These are phyloP conservation scores for Xylariaceae sp. DNA, from an alignment of 2,329 filamentous ascomycete species.

Conservation along the genomic window DNA sequence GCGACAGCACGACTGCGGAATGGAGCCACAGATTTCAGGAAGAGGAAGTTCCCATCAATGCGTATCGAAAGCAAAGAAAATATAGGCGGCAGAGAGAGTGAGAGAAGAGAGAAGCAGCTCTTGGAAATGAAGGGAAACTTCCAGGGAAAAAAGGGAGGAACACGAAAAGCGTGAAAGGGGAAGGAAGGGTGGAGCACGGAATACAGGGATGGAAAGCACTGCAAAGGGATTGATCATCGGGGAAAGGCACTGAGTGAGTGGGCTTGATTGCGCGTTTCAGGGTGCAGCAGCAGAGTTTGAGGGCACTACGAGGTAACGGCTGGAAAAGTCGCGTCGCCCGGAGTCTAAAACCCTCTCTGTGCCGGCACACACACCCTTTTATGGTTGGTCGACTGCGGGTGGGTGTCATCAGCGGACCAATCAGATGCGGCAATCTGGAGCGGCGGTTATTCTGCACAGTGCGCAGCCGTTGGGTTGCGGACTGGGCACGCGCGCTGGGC, in stretches of 20 bases:
- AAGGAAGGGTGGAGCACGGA: slow-evolving; percentile 10
- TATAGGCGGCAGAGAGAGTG: background rate
- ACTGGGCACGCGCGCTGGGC: slow-evolving; percentile 5
- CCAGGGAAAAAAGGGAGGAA: background rate
- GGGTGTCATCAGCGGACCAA: slow-evolving; percentile 9
- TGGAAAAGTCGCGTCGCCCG: slow-evolving; percentile 11
- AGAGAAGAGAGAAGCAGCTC: background rate
- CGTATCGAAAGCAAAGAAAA: background rate
- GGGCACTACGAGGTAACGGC: slow-evolving; percentile 11
- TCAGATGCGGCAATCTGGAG: slow-evolving; percentile 18
- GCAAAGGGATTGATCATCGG: slow-evolving; percentile 14
- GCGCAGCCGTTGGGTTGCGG: slow-evolving; percentile 17
- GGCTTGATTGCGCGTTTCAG: slow-evolving; percentile 30
- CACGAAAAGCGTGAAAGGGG: background rate
- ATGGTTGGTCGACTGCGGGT: slow-evolving; percentile 12
- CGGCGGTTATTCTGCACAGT: slow-evolving; percentile 24
- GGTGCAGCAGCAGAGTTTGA: slow-evolving; percentile 22
- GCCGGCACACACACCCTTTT: slow-evolving; percentile 16
- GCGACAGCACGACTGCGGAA: background rate
- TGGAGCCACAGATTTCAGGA: background rate
- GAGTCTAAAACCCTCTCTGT: slow-evolving; percentile 26
- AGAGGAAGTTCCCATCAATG: background rate
- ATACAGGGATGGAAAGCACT: slow-evolving; percentile 1
- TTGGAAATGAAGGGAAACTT: background rate
- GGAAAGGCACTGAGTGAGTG: slow-evolving; percentile 7